Conservation (phyloP, 345 rosid genomes). For the Mallotus nudiflorus region DNA sequence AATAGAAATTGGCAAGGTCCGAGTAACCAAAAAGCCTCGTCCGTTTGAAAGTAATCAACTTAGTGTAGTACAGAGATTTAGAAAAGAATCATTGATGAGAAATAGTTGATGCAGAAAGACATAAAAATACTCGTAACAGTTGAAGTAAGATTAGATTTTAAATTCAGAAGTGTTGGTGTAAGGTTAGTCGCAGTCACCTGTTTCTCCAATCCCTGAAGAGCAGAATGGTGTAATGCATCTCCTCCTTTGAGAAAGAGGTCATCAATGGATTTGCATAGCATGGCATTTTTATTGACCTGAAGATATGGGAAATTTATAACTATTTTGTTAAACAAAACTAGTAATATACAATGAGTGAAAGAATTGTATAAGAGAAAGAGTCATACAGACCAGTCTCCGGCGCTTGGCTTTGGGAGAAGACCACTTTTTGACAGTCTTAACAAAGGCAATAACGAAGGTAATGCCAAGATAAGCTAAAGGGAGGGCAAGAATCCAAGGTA, state of each 20-base stretch:
- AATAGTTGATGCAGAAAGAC: neutral
- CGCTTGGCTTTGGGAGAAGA: slow-evolving; percentile 74
- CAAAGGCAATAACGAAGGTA: slow-evolving; percentile 72
- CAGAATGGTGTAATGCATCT: slow-evolving; percentile 48
- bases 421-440: slow-evolving; percentile 72
- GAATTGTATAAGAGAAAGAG: neutral
- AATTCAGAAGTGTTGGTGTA: neutral
- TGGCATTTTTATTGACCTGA: slow-evolving; percentile 83
- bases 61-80: too few species aligned
- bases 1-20: too few species aligned
- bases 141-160: neutral
- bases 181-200: slow-evolving; percentile 53
- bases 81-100: neutral
- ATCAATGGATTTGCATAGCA: slow-evolving; percentile 71
- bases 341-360: neutral
- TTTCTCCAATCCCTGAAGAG: slow-evolving; percentile 52
- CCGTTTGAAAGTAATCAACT: neutral
- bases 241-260: slow-evolving; percentile 58
- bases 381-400: slow-evolving; percentile 54
- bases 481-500: slow-evolving; percentile 92
- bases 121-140: neutral
- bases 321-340: neutral
- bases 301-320: neutral
- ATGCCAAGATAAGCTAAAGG: slow-evolving; percentile 76
- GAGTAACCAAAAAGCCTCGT: too few species aligned